phyloP scores from a whole-genome alignment of 768 basidiomycete genomes.

The Collybia sordida region DNA sequence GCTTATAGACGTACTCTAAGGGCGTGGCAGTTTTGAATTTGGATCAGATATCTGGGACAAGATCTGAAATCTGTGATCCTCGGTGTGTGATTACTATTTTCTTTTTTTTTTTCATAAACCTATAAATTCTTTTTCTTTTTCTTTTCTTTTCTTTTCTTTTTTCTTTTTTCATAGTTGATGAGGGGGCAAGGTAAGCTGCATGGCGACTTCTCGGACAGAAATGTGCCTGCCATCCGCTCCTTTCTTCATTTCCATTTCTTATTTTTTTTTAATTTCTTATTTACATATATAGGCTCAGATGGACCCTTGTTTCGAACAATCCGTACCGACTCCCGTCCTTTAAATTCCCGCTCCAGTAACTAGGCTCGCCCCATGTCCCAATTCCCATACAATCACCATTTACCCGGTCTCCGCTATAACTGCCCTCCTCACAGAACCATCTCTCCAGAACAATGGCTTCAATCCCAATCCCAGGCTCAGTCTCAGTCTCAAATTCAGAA shows the following conservation, averaged over 20 bases:
- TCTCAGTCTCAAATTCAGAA: too few species aligned
- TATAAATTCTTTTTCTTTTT: neutral
- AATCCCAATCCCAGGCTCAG: neutral
- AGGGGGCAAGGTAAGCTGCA: neutral
- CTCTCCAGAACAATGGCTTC: too few species aligned
- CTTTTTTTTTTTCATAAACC: neutral
- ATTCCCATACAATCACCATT: neutral
- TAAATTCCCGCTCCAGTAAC: conserved; percentile 5
- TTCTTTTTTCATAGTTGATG: neutral
- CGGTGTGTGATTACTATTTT: neutral
- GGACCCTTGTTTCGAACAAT: too few species aligned
- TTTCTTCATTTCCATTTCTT: too few species aligned
- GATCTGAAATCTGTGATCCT: conserved; percentile 8
- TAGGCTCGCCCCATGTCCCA: conserved; percentile 6
- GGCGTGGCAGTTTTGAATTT: neutral
- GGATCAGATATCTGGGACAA: neutral
- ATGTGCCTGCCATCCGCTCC: neutral
- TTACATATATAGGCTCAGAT: neutral
- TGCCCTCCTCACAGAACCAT: too few species aligned
- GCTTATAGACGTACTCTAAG: neutral
- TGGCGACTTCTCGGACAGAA: neutral
- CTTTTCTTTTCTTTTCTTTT: neutral
- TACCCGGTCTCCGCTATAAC: neutral
- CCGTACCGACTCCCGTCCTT: neutral
- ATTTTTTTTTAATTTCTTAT: neutral